These are phyloP conservation scores for Cyphellophora europaea DNA, from an alignment of 2,329 filamentous ascomycete genomes.

Conservation along the genomic window DNA sequence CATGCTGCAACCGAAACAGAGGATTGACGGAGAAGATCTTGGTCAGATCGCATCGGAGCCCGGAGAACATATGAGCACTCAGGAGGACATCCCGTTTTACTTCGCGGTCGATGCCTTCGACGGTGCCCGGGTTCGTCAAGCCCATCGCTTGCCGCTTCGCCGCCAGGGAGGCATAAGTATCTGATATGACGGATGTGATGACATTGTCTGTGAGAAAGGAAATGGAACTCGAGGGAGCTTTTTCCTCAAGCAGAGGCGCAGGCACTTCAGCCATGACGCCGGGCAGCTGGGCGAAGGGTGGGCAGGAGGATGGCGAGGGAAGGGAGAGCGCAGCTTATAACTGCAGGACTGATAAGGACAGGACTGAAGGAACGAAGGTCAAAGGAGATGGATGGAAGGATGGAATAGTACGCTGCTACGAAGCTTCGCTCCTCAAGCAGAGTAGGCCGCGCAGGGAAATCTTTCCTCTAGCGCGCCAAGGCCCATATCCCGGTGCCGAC, in stretches of 20 bases:
- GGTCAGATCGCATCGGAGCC: slow-evolving; percentile 89
- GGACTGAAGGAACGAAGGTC: slow-evolving; percentile 3
- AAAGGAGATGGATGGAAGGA: slow-evolving; percentile 5
- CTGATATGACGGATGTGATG: slow-evolving; percentile 57
- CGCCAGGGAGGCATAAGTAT: slow-evolving; percentile 72
- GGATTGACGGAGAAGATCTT: slow-evolving; percentile 92
- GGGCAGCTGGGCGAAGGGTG: slow-evolving; percentile 1
- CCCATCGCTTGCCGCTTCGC: slow-evolving; percentile 81
- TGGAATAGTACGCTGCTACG: too few relatives aligned
- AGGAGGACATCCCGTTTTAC: slow-evolving; percentile 94
- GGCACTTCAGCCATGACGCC: too few relatives aligned
- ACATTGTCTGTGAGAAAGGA: slow-evolving; percentile 68
- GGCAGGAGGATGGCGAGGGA: neutral
- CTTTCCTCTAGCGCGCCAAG: too few relatives aligned
- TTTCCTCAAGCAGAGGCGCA: slow-evolving; percentile 30
- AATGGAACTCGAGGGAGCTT: slow-evolving; percentile 35
- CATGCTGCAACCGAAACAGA: slow-evolving; percentile 94
- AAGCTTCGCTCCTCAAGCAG: too few relatives aligned
- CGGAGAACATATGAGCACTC: slow-evolving; percentile 93
- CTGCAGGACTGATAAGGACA: neutral
- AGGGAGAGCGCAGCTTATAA: neutral
- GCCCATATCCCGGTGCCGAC: too few relatives aligned
- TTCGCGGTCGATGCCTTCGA: slow-evolving; percentile 83
- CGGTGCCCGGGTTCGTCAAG: slow-evolving; percentile 81
- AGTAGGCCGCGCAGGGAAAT: too few relatives aligned